These are phyloP conservation scores for Dothistroma septosporum DNA, from an alignment of 2,329 filamentous ascomycete genomes.

Conservation along the genomic window DNA sequence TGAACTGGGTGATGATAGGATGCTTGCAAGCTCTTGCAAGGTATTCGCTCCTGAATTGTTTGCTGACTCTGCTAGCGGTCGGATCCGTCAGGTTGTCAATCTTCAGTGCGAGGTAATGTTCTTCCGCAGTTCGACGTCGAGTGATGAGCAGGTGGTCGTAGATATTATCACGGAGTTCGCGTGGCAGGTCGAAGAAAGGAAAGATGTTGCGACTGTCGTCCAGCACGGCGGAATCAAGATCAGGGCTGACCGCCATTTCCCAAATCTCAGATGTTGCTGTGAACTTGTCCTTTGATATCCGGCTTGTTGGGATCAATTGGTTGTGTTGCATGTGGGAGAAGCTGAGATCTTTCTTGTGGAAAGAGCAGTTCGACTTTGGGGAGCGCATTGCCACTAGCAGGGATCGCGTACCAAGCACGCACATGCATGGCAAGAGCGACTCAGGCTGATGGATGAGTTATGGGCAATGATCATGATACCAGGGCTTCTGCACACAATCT, in stretches of 20 bases:
- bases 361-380: too few species aligned
- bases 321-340: too few species aligned
- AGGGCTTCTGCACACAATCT: too few species aligned
- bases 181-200: conserved; percentile 13
- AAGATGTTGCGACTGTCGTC: conserved; percentile 20
- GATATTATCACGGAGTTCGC: conserved; percentile 9
- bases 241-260: not conserved
- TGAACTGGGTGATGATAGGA: not conserved
- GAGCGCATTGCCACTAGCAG: too few species aligned
- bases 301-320: too few species aligned
- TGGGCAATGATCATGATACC: too few species aligned
- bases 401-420: too few species aligned
- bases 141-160: conserved; percentile 5
- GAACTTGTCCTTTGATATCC: not conserved
- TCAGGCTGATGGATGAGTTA: too few species aligned
- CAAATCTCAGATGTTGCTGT: not conserved
- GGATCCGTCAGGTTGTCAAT: not conserved
- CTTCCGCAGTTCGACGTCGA: not conserved
- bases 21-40: not conserved
- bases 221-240: too few species aligned
- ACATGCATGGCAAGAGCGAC: too few species aligned
- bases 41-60: not conserved
- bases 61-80: not conserved
- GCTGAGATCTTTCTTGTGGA: too few species aligned
- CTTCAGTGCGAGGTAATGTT: not conserved